phyloP scores from a whole-genome alignment of 805 yeast genomes.

The Gaillardinia entomophila region DNA sequence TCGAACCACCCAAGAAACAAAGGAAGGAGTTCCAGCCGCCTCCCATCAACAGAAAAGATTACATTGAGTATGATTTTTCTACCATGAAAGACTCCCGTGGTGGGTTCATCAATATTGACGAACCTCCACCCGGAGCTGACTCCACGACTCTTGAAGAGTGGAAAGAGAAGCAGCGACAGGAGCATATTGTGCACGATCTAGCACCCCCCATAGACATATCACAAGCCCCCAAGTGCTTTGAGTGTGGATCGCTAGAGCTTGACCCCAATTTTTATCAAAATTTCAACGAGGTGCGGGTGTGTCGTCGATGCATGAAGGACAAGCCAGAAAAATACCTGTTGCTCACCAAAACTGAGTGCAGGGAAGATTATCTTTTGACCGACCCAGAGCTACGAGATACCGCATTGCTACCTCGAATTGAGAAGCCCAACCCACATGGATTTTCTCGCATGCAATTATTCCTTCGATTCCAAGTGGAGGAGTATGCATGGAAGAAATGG shows the following conservation, averaged over 20 bases:
- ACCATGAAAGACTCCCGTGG: slow-evolving; percentile 87
- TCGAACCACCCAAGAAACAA: slow-evolving; percentile 5
- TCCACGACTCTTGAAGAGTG: slow-evolving; percentile 37
- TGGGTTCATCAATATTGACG: slow-evolving; percentile 57
- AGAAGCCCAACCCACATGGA: slow-evolving; percentile 92
- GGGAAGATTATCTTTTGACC: slow-evolving; percentile 85
- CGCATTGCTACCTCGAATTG: slow-evolving; percentile 64
- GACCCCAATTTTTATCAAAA: slow-evolving; percentile 65
- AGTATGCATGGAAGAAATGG: slow-evolving; percentile 91
- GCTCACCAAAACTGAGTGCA: slow-evolving; percentile 91
- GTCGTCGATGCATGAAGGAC: slow-evolving; percentile 67
- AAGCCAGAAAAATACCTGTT: slow-evolving; percentile 85
- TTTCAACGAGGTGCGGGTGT: slow-evolving; percentile 67
- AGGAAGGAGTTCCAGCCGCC: slow-evolving; percentile 18
- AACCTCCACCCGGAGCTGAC: slow-evolving; percentile 14
- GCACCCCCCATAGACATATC: slow-evolving; percentile 72
- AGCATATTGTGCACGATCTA: slow-evolving; percentile 40
- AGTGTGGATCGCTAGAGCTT: slow-evolving; percentile 76
- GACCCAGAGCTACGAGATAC: slow-evolving; percentile 85
- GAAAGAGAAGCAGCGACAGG: slow-evolving; percentile 39
- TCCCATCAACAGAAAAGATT: slow-evolving; percentile 52
- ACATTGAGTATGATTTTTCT: slow-evolving; percentile 81
- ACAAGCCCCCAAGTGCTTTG: slow-evolving; percentile 75
- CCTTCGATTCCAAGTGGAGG: slow-evolving; percentile 88
- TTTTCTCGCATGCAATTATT: slow-evolving; percentile 91